phyloP scores from a whole-genome alignment of 2,329 filamentous ascomycete genomes.

The Clarireedia monteithiana region DNA sequence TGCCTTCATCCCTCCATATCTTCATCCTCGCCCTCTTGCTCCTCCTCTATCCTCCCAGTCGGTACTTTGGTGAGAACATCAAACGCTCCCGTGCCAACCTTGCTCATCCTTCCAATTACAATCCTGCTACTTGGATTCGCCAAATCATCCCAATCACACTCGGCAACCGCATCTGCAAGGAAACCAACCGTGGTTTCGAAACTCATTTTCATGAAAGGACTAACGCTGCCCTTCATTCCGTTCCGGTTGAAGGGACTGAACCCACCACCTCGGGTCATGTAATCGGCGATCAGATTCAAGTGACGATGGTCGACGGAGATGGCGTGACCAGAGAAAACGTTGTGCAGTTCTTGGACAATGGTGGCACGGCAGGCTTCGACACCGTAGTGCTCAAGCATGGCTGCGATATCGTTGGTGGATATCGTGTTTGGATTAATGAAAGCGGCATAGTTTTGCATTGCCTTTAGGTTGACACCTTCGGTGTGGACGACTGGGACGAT shows the following conservation, averaged over 20 bases:
- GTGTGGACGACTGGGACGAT: slow-evolving; percentile 60
- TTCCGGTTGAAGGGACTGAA: slow-evolving; percentile 92
- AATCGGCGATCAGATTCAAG: slow-evolving; percentile 90
- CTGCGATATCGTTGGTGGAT: slow-evolving; percentile 85
- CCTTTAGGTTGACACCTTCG: slow-evolving; percentile 77
- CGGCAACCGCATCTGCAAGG: slow-evolving; percentile 83
- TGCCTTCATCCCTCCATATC: slow-evolving; percentile 6
- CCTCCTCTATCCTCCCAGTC: slow-evolving; percentile 10
- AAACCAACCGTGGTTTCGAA: slow-evolving; percentile 97
- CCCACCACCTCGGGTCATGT: slow-evolving; percentile 89
- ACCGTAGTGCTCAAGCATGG: slow-evolving; percentile 79
- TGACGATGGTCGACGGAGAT: slow-evolving; percentile 90
- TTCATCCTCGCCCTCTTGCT: slow-evolving; percentile 1
- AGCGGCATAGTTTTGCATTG: slow-evolving; percentile 83
- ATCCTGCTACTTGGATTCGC: slow-evolving; percentile 79
- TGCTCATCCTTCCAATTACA: slow-evolving; percentile 76
- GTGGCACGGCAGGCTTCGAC: slow-evolving; percentile 85
- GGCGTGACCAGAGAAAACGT: slow-evolving; percentile 83
- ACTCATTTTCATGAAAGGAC: slow-evolving; percentile 97
- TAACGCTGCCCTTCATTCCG: slow-evolving; percentile 75
- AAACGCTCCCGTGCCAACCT: slow-evolving; percentile 84
- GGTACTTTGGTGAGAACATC: slow-evolving; percentile 66
- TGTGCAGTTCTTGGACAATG: slow-evolving; percentile 79
- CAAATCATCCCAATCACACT: slow-evolving; percentile 85
- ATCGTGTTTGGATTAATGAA: slow-evolving; percentile 80